Evolutionary conservation across 192 early-diverging fungal species (phyloP).

Genomic region (Coemansia sp.): DNA sequence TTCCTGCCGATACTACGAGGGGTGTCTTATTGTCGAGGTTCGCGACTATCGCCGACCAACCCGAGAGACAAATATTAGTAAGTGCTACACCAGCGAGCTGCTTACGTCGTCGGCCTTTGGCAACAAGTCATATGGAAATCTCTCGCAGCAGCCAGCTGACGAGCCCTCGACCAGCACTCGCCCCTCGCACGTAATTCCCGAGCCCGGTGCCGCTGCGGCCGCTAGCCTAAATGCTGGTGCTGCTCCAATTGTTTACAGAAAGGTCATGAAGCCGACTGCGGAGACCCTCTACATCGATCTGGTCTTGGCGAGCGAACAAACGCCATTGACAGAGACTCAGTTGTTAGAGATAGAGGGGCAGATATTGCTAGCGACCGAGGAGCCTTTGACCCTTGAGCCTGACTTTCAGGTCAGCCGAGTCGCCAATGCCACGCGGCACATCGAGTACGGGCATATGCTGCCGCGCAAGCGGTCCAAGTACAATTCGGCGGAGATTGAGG

Average conservation of each 20-base stretch:
- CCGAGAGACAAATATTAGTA: slow-evolving; percentile 29
- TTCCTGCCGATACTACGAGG: slow-evolving; percentile 54
- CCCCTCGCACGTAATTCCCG: slow-evolving; percentile 12
- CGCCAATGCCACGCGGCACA: slow-evolving; percentile 67
- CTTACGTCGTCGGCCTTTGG: slow-evolving; percentile 37
- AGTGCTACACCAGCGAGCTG: slow-evolving; percentile 32
- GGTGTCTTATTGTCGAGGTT: slow-evolving; percentile 70
- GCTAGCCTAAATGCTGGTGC: not conserved
- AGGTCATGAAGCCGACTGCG: slow-evolving; percentile 53
- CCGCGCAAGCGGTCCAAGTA: slow-evolving; percentile 66
- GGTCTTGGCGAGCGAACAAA: slow-evolving; percentile 38
- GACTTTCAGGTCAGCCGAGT: slow-evolving; percentile 69
- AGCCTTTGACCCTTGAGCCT: slow-evolving; percentile 69
- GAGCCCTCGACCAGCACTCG: not conserved
- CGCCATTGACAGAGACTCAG: slow-evolving; percentile 58
- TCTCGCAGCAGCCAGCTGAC: not conserved
- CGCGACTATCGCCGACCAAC: slow-evolving; percentile 63
- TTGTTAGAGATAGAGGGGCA: slow-evolving; percentile 68
- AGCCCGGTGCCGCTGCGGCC: slow-evolving; percentile 17
- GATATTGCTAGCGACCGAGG: slow-evolving; percentile 68
- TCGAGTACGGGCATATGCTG: slow-evolving; percentile 57
- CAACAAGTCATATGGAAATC: not conserved
- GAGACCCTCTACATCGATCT: slow-evolving; percentile 50
- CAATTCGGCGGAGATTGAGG: slow-evolving; percentile 72
- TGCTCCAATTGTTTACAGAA: slow-evolving; percentile 24